Base-by-base conservation (phyloP, 2,329 filamentous ascomycete species). In the Herpotrichia juniperi region DNA sequence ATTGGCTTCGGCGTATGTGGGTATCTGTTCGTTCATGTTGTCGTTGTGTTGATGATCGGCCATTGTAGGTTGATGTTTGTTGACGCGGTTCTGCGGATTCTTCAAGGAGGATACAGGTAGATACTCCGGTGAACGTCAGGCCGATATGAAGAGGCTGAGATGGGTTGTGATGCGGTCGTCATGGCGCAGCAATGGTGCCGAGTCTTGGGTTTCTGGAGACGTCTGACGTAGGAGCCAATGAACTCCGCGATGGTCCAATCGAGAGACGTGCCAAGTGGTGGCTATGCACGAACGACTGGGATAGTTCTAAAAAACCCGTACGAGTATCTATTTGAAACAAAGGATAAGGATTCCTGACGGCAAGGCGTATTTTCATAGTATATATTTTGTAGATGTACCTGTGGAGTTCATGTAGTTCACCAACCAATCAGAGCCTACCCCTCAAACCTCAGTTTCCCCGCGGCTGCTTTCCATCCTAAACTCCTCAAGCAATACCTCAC, bases 1-100 rank as follows among this genome's bases (percentile, higher is more conserved):
- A 2, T 17, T 52, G 26, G 52, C 22, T 47, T 54, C 51, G n/a
- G 46, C 42, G 37, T 54, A 54, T 1, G 51, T 42, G 26, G 51
- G 51, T 39, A 51, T 46, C n/a, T 25, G 37, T 14, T 40, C 37
- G 34, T 12, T 19, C 34, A 34, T 37, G 4, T 37, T 19, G 16
- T 5, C 12, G 16, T 17, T 19, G 12, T 6, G 8, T 21, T 5
- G 8, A 19, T 7, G 17, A 5, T 37, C 16, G 14, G 34, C 12
- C 12, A 28, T 28, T 28, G 7, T 7, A 28, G 26, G 26, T 28
- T 6, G 7, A 12, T 6, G 19, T 21, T 19, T 40, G n/a, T 14
- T 22, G 42, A 28, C 4, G 25, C 19, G 16, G 25, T n/a, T 19
- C 7, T 37, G 9, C 34, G 34, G 34, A 5, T 28, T 28, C 7